A percentile compares a stretch with the other conserved stretches of the same genome.
These are phyloP conservation scores for Picochlorum sp. DNA, from an alignment of 139 green algal species.

Conservation along the genomic window DNA sequence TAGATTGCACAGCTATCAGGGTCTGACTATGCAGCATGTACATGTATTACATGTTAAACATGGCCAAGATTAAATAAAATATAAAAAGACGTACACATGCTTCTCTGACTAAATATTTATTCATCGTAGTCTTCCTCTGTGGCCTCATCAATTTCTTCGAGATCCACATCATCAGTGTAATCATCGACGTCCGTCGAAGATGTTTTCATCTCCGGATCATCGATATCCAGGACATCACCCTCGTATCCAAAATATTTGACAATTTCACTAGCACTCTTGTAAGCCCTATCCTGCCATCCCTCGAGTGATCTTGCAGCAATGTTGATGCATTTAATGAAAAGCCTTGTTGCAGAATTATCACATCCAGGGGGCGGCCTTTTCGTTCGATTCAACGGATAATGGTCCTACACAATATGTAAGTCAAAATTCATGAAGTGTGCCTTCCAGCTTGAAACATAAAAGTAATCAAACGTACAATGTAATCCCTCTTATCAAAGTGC, in stretches of 20 bases:
- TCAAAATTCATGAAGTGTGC: no score
- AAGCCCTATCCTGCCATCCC: slow-evolving; percentile 15
- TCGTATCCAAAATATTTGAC: slow-evolving; percentile 11
- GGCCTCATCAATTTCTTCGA: not conserved
- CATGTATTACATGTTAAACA: no score
- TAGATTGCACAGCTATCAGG: no score
- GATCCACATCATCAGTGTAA: slow-evolving; percentile 4
- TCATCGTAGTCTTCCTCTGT: slow-evolving; percentile 7
- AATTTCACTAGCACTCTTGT: slow-evolving; percentile 4
- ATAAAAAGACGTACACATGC: no score
- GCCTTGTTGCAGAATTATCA: slow-evolving; percentile 24
- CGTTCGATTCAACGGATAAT: slow-evolving; percentile 36
- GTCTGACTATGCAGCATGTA: no score
- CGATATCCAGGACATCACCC: not conserved
- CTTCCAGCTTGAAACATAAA: not conserved
- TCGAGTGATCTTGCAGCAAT: slow-evolving; percentile 28
- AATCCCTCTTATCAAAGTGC: slow-evolving; percentile 69
- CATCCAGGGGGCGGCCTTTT: slow-evolving; percentile 34
- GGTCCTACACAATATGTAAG: not conserved
- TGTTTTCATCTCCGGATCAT: not conserved
- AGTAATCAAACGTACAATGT: slow-evolving; percentile 2
- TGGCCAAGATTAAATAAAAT: slow-evolving; percentile 3
- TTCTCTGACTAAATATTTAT: slow-evolving; percentile 1
- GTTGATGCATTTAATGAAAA: slow-evolving; percentile 34
- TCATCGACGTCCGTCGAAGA: not conserved